Percentiles rank a stretch among this genome's conserved stretches.
Conservation (phyloP, 106 monocot genomes). For the Acorus calamus region DNA sequence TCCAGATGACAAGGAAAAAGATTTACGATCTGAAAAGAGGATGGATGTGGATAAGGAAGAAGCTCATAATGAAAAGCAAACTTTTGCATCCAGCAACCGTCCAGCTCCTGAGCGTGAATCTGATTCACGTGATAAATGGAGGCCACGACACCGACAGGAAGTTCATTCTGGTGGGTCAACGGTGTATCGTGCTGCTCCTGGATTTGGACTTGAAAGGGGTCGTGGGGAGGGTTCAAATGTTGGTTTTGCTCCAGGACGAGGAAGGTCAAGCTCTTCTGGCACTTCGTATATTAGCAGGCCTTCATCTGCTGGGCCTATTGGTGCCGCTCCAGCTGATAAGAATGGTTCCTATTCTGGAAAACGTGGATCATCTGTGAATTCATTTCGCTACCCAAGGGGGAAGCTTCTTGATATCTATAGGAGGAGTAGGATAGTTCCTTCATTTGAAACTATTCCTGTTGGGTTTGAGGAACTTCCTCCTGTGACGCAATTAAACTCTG, state of each 20-base stretch:
- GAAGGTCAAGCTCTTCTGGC: conserved; percentile 39
- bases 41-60: conserved; percentile 63
- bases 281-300: conserved; percentile 12
- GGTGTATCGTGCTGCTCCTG: conserved; percentile 74
- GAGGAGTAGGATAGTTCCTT: conserved; percentile 21
- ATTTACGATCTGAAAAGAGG: conserved; percentile 62
- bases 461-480: conserved; percentile 44
- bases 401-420: conserved; percentile 99
- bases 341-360: conserved; percentile 17
- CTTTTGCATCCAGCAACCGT: conserved; percentile 33
- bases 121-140: conserved; percentile 97
- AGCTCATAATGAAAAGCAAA: conserved; percentile 45
- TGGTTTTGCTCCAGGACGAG: conserved; percentile 82
- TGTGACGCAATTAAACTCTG: conserved; percentile 32
- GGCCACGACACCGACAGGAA: conserved; percentile 88
- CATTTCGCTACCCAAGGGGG: conserved; percentile 77
- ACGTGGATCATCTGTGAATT: conserved; percentile 13
- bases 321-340: conserved; percentile 30
- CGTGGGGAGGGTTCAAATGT: conserved; percentile 35
- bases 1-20: conserved; percentile 81
- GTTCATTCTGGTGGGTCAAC: conserved; percentile 38
- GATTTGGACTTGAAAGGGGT: conserved; percentile 73
- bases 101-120: conserved; percentile 27
- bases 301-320: conserved; percentile 44
- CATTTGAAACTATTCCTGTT: conserved; percentile 28